Evolutionary conservation across 2,329 filamentous ascomycete species (phyloP).

Genomic region (Fusarium subglutinans): DNA sequence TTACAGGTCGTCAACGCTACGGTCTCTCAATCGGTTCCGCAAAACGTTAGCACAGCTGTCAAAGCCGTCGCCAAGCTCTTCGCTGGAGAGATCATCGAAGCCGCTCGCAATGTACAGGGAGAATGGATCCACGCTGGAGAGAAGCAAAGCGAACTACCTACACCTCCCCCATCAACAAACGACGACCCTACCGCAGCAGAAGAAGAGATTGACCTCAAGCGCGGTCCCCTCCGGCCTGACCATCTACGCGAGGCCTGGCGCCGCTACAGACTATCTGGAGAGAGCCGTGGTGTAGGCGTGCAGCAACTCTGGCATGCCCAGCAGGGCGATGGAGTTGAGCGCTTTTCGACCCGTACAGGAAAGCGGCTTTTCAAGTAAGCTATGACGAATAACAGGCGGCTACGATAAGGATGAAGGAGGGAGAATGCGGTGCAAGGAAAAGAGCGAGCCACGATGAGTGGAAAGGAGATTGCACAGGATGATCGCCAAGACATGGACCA

Average conservation of each 20-base stretch:
- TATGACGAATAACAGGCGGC: neutral
- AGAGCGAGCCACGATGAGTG: neutral
- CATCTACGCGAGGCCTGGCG: conserved; percentile 78
- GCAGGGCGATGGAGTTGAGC: conserved; percentile 66
- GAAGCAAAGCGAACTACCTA: conserved; percentile 63
- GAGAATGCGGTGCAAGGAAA: neutral
- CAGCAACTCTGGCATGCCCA: conserved; percentile 70
- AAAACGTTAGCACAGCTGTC: conserved; percentile 78
- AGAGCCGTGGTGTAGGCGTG: conserved; percentile 70
- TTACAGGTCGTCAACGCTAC: conserved; percentile 78
- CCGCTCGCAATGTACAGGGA: conserved; percentile 73
- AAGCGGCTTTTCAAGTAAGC: conserved; percentile 62
- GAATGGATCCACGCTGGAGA: conserved; percentile 74
- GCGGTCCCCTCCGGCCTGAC: conserved; percentile 74
- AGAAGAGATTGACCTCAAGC: conserved; percentile 44
- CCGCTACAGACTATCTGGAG: conserved; percentile 70
- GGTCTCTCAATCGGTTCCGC: conserved; percentile 79
- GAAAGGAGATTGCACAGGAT: neutral
- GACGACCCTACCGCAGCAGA: conserved; percentile 44
- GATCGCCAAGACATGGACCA: conserved; percentile 1
- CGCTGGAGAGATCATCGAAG: conserved; percentile 78
- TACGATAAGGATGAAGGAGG: neutral
- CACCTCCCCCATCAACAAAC: conserved; percentile 50
- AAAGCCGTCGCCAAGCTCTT: conserved; percentile 81
- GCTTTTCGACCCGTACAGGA: conserved; percentile 65